These are phyloP conservation scores for Fagopyrum homotropicum DNA, from an alignment of 148 eudicot species.

Conservation along the genomic window DNA sequence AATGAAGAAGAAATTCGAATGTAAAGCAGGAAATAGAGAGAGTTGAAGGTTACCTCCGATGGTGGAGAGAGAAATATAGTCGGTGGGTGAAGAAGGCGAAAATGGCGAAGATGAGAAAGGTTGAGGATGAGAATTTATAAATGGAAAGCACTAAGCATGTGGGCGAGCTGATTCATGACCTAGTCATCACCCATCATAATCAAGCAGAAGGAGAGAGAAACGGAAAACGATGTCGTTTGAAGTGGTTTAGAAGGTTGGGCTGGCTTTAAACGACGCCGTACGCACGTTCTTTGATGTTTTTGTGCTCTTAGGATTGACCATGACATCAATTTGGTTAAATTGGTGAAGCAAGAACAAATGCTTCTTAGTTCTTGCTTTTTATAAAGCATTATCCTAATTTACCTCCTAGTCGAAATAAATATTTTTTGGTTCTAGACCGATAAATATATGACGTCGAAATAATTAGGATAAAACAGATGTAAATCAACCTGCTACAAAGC, in stretches of 20 bases:
- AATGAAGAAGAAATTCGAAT: background rate
- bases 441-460: no score
- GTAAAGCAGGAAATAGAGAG: background rate
- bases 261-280: slow-evolving; percentile 10
- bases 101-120: slow-evolving; percentile 10
- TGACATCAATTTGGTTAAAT: background rate
- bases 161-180: slow-evolving; percentile 12
- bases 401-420: no score
- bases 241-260: background rate
- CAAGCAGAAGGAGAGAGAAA: background rate
- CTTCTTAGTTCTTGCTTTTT: no score
- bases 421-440: no score
- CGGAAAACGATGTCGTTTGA: slow-evolving; percentile 1
- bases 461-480: no score
- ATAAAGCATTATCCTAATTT: no score
- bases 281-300: background rate
- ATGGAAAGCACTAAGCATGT: slow-evolving; percentile 7
- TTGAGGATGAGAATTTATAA: slow-evolving; percentile 3
- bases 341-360: background rate
- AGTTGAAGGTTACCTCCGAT: background rate
- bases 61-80: background rate
- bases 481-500: no score
- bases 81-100: slow-evolving; percentile 3
- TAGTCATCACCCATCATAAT: slow-evolving; percentile 5
- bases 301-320: background rate